Evolutionary conservation across 331 rosid species (phyloP).

Genomic region (Erythrophleum ivorense): DNA sequence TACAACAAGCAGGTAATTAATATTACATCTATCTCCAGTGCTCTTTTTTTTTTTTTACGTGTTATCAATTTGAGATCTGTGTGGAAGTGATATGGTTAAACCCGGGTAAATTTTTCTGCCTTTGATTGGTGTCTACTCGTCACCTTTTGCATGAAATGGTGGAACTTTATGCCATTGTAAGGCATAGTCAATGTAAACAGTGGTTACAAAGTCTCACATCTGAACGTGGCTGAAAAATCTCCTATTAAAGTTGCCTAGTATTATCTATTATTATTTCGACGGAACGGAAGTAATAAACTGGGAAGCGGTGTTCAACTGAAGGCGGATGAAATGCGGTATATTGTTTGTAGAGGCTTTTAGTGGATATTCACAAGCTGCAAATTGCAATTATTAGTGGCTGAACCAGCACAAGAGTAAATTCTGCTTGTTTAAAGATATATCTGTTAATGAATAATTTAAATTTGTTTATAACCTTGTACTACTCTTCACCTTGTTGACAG

Average conservation of each 20-base stretch:
- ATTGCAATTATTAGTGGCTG: neutral
- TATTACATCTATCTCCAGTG: neutral
- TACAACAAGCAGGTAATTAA: conserved; percentile 86
- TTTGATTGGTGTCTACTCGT: neutral
- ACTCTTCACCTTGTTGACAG: conserved; percentile 48
- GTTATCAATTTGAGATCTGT: neutral
- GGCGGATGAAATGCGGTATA: neutral
- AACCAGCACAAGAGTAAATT: neutral
- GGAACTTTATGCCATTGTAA: neutral
- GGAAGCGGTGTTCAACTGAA: neutral
- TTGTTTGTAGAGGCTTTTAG: neutral
- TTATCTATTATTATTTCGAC: neutral
- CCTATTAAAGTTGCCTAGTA: neutral
- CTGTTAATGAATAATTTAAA: neutral
- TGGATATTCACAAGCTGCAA: neutral
- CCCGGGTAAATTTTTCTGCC: neutral
- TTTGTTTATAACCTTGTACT: conserved; percentile 18
- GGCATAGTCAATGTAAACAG: neutral
- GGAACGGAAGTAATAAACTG: neutral
- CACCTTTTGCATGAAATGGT: neutral
- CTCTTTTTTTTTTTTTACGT: neutral
- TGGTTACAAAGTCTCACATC: neutral
- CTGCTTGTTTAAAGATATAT: neutral
- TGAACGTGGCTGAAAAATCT: neutral
- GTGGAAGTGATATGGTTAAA: neutral